Evolutionary conservation across 768 basidiomycete genomes (phyloP), one percentile per base, ranked within the genome.

Genomic region (Agaricus sinodeliciosus): DNA sequence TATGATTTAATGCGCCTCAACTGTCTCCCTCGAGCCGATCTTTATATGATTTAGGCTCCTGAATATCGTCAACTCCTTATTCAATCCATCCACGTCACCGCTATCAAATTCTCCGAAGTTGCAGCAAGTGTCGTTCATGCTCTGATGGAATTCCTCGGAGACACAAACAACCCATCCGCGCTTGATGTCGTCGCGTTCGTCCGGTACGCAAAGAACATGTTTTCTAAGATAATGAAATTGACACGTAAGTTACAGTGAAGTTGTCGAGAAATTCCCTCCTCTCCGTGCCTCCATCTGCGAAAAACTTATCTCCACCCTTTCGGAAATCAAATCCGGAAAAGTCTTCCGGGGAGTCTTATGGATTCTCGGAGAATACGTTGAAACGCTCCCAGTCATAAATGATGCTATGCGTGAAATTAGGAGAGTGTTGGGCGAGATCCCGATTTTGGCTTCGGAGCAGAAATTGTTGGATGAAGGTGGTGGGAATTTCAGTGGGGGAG

Each of bases 361-460:
- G 95, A 96, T 98, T 58, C 76, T 97, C n/a, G 95, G 96, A 57
- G 95, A 98, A 70, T 99, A 98, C 60, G 85, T 90, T 36, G 81
- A 85, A 57, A 69, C 73, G 4, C 69, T 77, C 45, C 53, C 68
- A 50, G 90, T 90, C 54, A 90, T 97, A 56, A 76, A 83, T 55
- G 74, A 68, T 42, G 78, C 84, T 1, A 83, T 96, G 77, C 72
- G 73, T 43, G 89, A 91, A 66, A 75, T 97, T 41, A 76, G 94
- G 51, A 84, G 85, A 63, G 85, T 91, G 12, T 69, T 99, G 34
- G 95, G 96, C 12, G 96, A 99, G 72, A 88, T 99, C n/a, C 96
- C 96, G 4, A 97, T 99, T 50, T 70, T 97, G 43, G 92, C 95
- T 1, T 85, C 87, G 0, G 94, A 96, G 70, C 90, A 91, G 68